Evolutionary conservation across 108 stramenopile species (phyloP).

Genomic region (Nitzschia sp.): DNA sequence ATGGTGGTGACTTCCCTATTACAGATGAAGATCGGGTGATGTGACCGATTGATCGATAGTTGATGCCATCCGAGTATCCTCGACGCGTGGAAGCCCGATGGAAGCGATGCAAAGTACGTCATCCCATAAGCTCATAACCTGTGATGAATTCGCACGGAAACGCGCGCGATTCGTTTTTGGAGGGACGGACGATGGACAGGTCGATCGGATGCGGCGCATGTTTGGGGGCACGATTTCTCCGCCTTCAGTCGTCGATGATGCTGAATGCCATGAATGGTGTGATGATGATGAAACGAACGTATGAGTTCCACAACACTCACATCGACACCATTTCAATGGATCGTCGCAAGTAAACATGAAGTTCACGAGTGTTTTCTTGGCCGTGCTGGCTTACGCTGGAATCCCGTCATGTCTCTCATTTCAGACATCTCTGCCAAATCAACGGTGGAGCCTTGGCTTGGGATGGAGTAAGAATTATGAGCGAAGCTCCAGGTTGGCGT

Average conservation of each 20-base stretch:
- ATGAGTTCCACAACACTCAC: too few relatives aligned
- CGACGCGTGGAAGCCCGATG: background rate
- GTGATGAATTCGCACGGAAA: background rate
- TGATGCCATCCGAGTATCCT: background rate
- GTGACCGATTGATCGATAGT: too few relatives aligned
- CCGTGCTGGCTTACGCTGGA: background rate
- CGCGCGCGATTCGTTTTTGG: too few relatives aligned
- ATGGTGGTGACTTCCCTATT: too few relatives aligned
- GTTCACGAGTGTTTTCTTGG: background rate
- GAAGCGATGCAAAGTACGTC: background rate
- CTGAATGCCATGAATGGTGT: too few relatives aligned
- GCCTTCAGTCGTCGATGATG: too few relatives aligned
- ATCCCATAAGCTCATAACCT: background rate
- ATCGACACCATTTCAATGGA: too few relatives aligned
- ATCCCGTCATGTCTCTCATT: background rate
- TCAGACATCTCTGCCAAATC: background rate
- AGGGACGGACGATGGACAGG: background rate
- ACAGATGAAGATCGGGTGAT: too few relatives aligned
- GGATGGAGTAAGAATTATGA: background rate
- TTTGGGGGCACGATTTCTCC: too few relatives aligned
- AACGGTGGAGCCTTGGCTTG: background rate
- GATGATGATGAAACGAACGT: too few relatives aligned
- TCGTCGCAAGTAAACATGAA: too few relatives aligned
- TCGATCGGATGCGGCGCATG: constrained; percentile 2
- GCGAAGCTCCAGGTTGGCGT: constrained; percentile 1